Conservation (phyloP, 2,329 filamentous ascomycete genomes). For the Pseudocercospora vitis region DNA sequence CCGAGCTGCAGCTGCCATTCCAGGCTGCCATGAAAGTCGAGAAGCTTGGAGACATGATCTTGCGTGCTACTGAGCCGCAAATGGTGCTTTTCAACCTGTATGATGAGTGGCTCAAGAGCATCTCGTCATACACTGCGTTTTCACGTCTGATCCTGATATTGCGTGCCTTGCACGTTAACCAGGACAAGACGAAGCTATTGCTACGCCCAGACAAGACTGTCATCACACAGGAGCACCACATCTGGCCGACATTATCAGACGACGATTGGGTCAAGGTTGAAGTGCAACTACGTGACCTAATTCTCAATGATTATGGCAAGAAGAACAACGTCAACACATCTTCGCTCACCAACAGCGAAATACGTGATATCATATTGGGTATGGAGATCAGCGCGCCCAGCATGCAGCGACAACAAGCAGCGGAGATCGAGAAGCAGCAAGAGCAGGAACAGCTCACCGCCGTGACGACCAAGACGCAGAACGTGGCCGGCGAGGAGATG, state of each 20-base stretch:
- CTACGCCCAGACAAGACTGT: conserved; percentile 95
- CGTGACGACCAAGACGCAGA: conserved; percentile 97
- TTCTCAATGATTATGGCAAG: conserved; percentile 97
- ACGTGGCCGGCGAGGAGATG: conserved; percentile 94
- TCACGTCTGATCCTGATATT: conserved; percentile 91
- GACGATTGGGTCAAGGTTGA: conserved; percentile 99
- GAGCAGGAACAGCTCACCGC: conserved; percentile 96
- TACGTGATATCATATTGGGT: conserved; percentile 95
- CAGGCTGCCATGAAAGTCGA: conserved; percentile 99
- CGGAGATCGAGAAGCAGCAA: conserved; percentile 98
- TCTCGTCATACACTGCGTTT: conserved; percentile 98
- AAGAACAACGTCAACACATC: conserved; percentile 99
- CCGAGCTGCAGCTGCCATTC: conserved; percentile 95
- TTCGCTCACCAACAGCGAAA: conserved; percentile 92
- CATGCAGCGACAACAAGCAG: conserved; percentile 96
- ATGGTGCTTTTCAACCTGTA: conserved; percentile 99
- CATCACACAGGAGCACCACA: conserved; percentile 97
- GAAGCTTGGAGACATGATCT: conserved; percentile 98
- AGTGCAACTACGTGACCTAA: conserved; percentile 89
- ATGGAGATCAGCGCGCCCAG: conserved; percentile 99
- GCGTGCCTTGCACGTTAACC: conserved; percentile 93
- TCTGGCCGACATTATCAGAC: conserved; percentile 91
- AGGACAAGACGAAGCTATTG: conserved; percentile 96
- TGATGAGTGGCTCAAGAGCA: conserved; percentile 97
- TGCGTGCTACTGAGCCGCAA: conserved; percentile 96